Base-by-base conservation (phyloP, 805 yeast genomes). In the Yamadazyma philogaea region DNA sequence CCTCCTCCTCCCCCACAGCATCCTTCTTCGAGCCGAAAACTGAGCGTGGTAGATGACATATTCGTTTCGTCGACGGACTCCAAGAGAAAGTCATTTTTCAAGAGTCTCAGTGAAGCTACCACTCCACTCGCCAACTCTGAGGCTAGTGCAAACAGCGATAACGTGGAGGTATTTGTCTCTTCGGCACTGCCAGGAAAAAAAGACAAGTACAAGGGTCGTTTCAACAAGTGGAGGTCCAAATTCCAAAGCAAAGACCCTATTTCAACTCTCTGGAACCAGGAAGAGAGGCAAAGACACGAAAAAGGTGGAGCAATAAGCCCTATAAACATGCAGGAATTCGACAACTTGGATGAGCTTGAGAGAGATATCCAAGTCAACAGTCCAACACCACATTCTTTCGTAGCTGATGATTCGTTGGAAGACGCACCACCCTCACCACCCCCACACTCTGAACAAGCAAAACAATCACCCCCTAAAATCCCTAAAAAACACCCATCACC, bases 191-290 rank as follows among this genome's bases (percentile, higher is more conserved):
- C 44, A 4, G 48, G 45, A 11, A 44, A 46, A 28, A 56, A 53
- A 16, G 52, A 51, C 31, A 61, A 57, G 40, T 57, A 55, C 33
- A 46, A 50, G n/a, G 43, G 56, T 15, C 63, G 60, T 30, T 58
- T 68, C 40, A 49, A 53, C 38, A 64, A 62, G 50, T 48, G 69
- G 36, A 66, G 58, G 43, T 49, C 45, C 28, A 63, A 59, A 46
- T 63, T 69, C 43, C 58, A 56, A 39, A 51, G 62, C 17, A 65
- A 60, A 47, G 72, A 69, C 36, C 63, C 70, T 14, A 57, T 65
- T 31, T 48, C 60, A 5, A 44, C 51, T 6, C 30, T 46, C 11
- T 49, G 52, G 52, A 40, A 30, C 18, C 16, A 26, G 2, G 47
- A 49, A 27, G 36, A 30, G 16, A 35, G 35, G 8, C 34, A 46